These are phyloP conservation scores for Penicillium tannophilum DNA, from an alignment of 495 filamentous ascomycete species.

Conservation along the genomic window DNA sequence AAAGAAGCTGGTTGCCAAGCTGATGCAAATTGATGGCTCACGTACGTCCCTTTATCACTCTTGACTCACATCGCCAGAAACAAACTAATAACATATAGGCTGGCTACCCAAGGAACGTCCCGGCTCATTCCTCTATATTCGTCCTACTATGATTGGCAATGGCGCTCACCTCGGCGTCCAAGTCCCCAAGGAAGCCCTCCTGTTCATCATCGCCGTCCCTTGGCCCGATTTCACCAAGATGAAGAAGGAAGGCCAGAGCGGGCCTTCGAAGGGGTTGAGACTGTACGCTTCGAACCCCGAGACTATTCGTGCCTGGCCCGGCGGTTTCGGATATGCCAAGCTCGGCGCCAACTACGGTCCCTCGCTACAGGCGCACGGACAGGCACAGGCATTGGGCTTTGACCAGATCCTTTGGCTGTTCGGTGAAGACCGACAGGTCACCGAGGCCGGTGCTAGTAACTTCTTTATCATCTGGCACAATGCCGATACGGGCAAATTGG, in stretches of 20 bases:
- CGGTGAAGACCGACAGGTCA: conserved; percentile 71
- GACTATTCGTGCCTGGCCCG: conserved; percentile 87
- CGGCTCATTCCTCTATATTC: conserved; percentile 70
- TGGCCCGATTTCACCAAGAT: conserved; percentile 63
- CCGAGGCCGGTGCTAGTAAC: conserved; percentile 89
- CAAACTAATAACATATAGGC: conserved; percentile 42
- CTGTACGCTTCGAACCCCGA: conserved; percentile 77
- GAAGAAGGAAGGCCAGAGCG: conserved; percentile 29
- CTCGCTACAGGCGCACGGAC: conserved; percentile 69
- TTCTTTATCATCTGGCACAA: conserved; percentile 87
- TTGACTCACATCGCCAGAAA: neutral
- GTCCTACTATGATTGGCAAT: conserved; percentile 84
- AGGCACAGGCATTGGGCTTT: conserved; percentile 70
- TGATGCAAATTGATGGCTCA: conserved; percentile 54
- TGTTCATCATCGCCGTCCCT: conserved; percentile 76
- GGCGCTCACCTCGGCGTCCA: conserved; percentile 79
- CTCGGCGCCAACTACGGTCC: conserved; percentile 93
- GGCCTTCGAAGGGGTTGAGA: conserved; percentile 58
- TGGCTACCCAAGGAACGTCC: conserved; percentile 74
- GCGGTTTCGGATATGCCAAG: conserved; percentile 88
- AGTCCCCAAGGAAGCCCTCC: conserved; percentile 75
- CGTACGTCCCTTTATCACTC: conserved; percentile 29
- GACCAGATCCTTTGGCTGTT: conserved; percentile 94
- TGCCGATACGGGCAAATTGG: conserved; percentile 59
- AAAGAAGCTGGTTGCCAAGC: conserved; percentile 71